Conservation (phyloP, 2,329 filamentous ascomycete genomes). For the Aspergillus terreus region DNA sequence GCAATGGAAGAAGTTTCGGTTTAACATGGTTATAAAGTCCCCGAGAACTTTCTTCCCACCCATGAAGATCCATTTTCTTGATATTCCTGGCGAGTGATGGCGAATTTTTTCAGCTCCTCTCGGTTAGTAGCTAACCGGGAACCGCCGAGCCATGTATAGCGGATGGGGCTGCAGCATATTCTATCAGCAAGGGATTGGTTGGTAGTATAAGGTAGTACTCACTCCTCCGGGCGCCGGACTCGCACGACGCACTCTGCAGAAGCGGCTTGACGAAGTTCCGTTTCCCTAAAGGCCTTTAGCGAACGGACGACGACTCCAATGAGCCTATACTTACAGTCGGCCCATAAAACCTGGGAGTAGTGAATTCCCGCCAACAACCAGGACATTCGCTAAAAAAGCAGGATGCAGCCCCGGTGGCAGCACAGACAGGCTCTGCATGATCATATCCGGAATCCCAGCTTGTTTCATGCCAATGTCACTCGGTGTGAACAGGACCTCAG, state of each 20-base stretch:
- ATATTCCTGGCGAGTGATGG: constrained; percentile 87
- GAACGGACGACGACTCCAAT: not conserved
- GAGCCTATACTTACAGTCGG: constrained; percentile 53
- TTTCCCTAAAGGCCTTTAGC: constrained; percentile 43
- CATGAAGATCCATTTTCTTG: constrained; percentile 76
- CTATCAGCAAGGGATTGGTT: constrained; percentile 1
- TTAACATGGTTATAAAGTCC: constrained; percentile 11
- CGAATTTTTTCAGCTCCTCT: constrained; percentile 60
- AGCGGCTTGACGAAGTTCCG: constrained; percentile 67
- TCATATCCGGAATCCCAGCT: constrained; percentile 75
- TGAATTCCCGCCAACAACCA: constrained; percentile 84
- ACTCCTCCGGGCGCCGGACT: constrained; percentile 65
- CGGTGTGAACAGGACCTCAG: constrained; percentile 85
- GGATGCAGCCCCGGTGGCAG: constrained; percentile 83
- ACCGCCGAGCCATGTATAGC: constrained; percentile 82
- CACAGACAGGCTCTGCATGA: constrained; percentile 70
- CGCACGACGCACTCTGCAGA: constrained; percentile 75
- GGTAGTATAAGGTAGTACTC: constrained; percentile 22
- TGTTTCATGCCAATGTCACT: constrained; percentile 80
- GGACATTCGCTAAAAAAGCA: constrained; percentile 76
- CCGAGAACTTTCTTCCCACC: constrained; percentile 68
- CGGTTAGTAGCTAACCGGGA: constrained; percentile 69
- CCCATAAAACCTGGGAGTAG: constrained; percentile 77
- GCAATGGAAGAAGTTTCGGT: too few species aligned
- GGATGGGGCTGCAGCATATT: constrained; percentile 56